Evolutionary conservation across 768 basidiomycete genomes (phyloP).

Genomic region (Plicaturopsis crispa): DNA sequence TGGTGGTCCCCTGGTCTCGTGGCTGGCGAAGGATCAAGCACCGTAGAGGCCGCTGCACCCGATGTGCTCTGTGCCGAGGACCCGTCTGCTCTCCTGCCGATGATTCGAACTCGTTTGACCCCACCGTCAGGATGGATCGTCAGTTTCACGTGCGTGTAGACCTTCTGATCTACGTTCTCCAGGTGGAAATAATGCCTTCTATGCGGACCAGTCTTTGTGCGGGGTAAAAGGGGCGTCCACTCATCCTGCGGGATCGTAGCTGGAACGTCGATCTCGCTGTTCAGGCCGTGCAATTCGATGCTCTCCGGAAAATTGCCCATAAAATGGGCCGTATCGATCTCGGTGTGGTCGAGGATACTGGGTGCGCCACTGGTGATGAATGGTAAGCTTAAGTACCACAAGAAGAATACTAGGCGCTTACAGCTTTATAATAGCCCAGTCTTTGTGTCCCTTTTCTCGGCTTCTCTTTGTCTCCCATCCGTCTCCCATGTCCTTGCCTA

Average conservation of each 20-base stretch:
- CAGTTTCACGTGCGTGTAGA: conserved; percentile 79
- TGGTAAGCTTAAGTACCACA: conserved; percentile 4
- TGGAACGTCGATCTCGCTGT: conserved; percentile 25
- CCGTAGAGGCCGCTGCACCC: conserved; percentile 2
- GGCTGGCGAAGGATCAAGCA: neutral
- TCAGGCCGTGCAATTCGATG: conserved; percentile 66
- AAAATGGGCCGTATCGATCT: conserved; percentile 93
- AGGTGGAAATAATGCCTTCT: conserved; percentile 85
- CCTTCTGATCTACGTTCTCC: conserved; percentile 46
- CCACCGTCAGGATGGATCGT: conserved; percentile 96
- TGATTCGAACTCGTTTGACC: conserved; percentile 83
- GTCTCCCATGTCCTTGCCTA: conserved; percentile 89
- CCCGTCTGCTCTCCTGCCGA: conserved; percentile 46
- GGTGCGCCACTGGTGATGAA: conserved; percentile 51
- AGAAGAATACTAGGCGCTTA: conserved; percentile 28
- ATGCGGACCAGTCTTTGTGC: conserved; percentile 82
- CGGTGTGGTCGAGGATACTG: conserved; percentile 66
- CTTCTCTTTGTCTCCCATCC: conserved; percentile 98
- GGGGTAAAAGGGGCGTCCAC: conserved; percentile 73
- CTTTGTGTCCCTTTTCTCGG: conserved; percentile 69
- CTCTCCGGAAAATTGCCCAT: conserved; percentile 94
- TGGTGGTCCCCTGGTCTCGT: neutral
- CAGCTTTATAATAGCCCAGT: conserved; percentile 90
- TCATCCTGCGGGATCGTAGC: conserved; percentile 15
- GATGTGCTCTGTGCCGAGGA: conserved; percentile 4